Conservation (phyloP, 2,329 filamentous ascomycete genomes). For the Niveomyces coronatus region DNA sequence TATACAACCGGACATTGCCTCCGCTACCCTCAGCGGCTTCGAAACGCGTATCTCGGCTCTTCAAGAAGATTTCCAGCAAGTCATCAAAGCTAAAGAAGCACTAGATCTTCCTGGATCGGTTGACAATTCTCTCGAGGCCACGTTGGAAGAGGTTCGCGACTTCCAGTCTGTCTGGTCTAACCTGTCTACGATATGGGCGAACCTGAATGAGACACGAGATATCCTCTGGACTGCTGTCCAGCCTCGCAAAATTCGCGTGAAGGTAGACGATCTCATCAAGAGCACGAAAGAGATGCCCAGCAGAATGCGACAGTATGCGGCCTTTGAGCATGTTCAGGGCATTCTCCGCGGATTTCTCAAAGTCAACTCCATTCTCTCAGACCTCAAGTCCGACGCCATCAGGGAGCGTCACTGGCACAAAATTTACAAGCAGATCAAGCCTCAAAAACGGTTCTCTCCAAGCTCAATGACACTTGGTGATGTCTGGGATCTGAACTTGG, state of each 20-base stretch:
- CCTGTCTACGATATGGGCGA: constrained; percentile 92
- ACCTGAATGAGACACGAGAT: constrained; percentile 85
- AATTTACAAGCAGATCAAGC: constrained; percentile 92
- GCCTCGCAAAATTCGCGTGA: constrained; percentile 80
- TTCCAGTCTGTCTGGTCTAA: constrained; percentile 99
- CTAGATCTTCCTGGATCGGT: constrained; percentile 74
- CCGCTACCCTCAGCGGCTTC: constrained; percentile 69
- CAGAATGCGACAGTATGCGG: constrained; percentile 96
- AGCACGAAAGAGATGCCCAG: constrained; percentile 99
- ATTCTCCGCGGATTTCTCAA: constrained; percentile 82
- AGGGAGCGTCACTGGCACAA: constrained; percentile 95
- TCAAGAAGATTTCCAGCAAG: constrained; percentile 82
- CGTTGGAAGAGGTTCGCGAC: constrained; percentile 93
- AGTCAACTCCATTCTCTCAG: constrained; percentile 76
- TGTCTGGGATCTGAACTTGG: constrained; percentile 93
- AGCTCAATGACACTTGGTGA: constrained; percentile 95
- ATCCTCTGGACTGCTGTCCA: constrained; percentile 92
- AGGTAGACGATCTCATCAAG: constrained; percentile 86
- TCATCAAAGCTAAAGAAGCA: constrained; percentile 92
- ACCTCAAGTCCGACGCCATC: constrained; percentile 93
- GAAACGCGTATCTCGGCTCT: constrained; percentile 77
- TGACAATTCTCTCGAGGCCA: constrained; percentile 71
- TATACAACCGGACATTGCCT: constrained; percentile 82
- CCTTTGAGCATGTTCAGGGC: constrained; percentile 97
- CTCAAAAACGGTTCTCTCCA: constrained; percentile 85